Evolutionary conservation across 73 alveolate genomes (phyloP), one percentile per base, ranked within the genome.

Genomic region (Loxodes magnus): DNA sequence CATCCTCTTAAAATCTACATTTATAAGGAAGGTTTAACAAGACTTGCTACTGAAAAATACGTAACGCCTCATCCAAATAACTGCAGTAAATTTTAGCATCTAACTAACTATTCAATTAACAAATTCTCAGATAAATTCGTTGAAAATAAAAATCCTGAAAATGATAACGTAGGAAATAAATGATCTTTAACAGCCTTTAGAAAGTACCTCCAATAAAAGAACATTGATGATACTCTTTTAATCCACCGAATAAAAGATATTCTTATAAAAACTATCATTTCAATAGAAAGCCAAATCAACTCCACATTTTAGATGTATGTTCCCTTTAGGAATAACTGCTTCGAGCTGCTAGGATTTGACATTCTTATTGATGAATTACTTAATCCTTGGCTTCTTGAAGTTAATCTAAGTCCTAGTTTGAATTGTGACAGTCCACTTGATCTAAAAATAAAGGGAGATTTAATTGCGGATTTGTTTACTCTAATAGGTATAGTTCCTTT

Each of bases 331-430:
- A 67, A 79, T 44, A 88, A 74, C 63, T 84, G 93, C 41, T 84
- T 88, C 74, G 93, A 81, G 61, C 56, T 79, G 3, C 77, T 78
- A 23, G 96, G 98, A n/a, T 88, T 86, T 44, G 98, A 90, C 64
- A 71, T 90, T 5, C 51, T 90, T 35, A 77, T 90, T 23, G 96
- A 82, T 59, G 87, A 82, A 12, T 35, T 49, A 10, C 54, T 87
- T 17, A 71, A 86, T 38, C 96, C 95, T 5, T 90, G 95, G 93
- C 51, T 90, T 30, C 59, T 90, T 15, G 98, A 90, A 64, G 93
- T 86, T 27, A 89, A 89, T 70, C 66, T 81, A 37, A 59, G 84
- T 10, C 96, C 98, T 2, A 56, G 87, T 1, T 48, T 90, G 28
- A 79, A 88, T 43, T 84, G 85, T 57, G 77, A 76, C 64, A 69